Percentiles rank a stretch among this genome's conserved stretches.
Evolutionary conservation across 495 filamentous ascomycete species (phyloP).

Genomic region (Talaromyces stipitatus): DNA sequence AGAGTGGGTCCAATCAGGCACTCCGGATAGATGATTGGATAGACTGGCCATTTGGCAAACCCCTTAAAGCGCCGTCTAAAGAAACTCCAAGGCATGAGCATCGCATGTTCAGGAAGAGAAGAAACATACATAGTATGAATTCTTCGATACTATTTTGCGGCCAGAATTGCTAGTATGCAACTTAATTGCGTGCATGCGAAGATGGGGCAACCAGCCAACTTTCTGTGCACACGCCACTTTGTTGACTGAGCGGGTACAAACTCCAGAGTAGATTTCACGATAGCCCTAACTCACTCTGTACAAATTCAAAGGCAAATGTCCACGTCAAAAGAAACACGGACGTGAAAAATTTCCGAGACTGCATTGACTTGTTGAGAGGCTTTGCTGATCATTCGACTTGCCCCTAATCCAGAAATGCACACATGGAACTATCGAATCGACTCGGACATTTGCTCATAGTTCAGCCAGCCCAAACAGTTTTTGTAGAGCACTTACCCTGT

Average conservation of each 20-base stretch:
- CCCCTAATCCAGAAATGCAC: not conserved
- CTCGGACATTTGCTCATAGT: not conserved
- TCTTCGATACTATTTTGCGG: not conserved
- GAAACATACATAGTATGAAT: too few species aligned
- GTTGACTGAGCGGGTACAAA: not conserved
- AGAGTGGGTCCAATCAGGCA: not conserved
- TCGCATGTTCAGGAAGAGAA: too few species aligned
- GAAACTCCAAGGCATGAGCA: too few species aligned
- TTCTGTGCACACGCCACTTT: not conserved
- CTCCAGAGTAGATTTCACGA: too few species aligned
- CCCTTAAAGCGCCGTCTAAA: not conserved
- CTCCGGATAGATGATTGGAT: not conserved
- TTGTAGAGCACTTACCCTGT: not conserved
- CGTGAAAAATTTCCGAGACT: not conserved
- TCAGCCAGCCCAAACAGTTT: not conserved
- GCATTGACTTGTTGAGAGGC: not conserved
- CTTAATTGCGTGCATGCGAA: not conserved
- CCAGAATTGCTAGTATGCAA: not conserved
- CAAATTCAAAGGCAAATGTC: not conserved
- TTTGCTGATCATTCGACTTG: not conserved
- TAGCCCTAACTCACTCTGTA: not conserved
- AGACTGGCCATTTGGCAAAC: not conserved
- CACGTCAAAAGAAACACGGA: not conserved
- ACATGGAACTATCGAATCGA: not conserved
- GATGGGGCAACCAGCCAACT: not conserved